Percentiles rank a stretch among this genome's conserved stretches.
phyloP scores from a whole-genome alignment of 2,329 filamentous ascomycete species.

The Thelonectria olida region DNA sequence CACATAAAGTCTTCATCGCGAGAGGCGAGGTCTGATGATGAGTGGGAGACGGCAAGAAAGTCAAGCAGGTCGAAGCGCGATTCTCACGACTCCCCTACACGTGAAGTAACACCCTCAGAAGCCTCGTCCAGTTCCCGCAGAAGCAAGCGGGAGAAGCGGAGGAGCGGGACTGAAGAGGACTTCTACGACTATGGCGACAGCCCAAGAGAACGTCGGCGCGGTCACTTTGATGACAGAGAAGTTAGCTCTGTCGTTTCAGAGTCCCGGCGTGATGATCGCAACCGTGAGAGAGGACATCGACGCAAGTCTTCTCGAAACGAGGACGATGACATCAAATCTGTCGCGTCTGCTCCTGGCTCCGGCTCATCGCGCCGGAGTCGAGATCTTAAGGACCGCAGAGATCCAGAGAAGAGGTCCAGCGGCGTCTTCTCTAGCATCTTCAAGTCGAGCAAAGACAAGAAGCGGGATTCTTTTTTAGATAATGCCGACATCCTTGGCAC shows the following conservation, averaged over 20 bases:
- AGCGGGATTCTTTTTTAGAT: slow-evolving; percentile 74
- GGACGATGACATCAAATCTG: slow-evolving; percentile 58
- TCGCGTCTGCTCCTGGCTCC: slow-evolving; percentile 48
- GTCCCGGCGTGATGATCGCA: slow-evolving; percentile 45
- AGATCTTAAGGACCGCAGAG: slow-evolving; percentile 38
- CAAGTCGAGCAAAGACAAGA: slow-evolving; percentile 53
- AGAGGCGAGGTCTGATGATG: slow-evolving; percentile 39
- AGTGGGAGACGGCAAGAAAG: slow-evolving; percentile 42
- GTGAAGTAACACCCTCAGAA: slow-evolving; percentile 48
- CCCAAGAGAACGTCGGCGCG: slow-evolving; percentile 50
- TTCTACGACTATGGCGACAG: slow-evolving; percentile 47
- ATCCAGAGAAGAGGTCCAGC: slow-evolving; percentile 50
- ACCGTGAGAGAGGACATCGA: slow-evolving; percentile 46
- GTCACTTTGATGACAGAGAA: slow-evolving; percentile 56
- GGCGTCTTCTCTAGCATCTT: slow-evolving; percentile 61
- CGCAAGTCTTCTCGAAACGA: slow-evolving; percentile 50
- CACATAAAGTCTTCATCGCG: slow-evolving; percentile 1
- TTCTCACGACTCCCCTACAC: slow-evolving; percentile 44
- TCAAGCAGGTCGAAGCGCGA: slow-evolving; percentile 50
- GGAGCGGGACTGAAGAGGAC: slow-evolving; percentile 48
- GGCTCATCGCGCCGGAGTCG: slow-evolving; percentile 47
- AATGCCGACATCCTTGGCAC: slow-evolving; percentile 75
- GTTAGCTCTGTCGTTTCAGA: slow-evolving; percentile 61
- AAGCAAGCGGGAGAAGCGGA: slow-evolving; percentile 52
- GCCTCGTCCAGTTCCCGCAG: slow-evolving; percentile 51